Evolutionary conservation across 2,329 filamentous ascomycete species (phyloP).

Genomic region (Paraphaeosphaeria minitans): DNA sequence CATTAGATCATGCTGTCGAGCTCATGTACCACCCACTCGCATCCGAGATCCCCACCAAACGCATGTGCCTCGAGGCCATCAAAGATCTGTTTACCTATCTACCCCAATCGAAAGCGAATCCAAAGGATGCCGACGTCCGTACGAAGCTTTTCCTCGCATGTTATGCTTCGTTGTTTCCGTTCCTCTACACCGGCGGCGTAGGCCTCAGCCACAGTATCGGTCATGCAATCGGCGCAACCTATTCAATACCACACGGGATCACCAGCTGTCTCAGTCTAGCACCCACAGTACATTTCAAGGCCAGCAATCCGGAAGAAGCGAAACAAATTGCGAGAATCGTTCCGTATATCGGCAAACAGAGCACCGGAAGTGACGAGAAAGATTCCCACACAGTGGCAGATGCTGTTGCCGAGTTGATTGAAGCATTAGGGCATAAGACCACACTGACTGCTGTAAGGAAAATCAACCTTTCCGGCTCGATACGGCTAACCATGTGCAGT

Average conservation of each 20-base stretch:
- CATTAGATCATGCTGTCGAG: conserved; percentile 62
- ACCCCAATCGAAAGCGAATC: conserved; percentile 55
- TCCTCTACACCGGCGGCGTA: conserved; percentile 56
- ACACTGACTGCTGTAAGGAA: conserved; percentile 40
- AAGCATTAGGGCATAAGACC: conserved; percentile 49
- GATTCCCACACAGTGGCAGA: conserved; percentile 54
- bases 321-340: conserved; percentile 54
- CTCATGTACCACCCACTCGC: conserved; percentile 59
- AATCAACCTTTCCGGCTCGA: neutral
- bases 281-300: conserved; percentile 60
- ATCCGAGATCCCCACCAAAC: conserved; percentile 55
- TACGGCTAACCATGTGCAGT: conserved; percentile 31
- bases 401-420: conserved; percentile 53
- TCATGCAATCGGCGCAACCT: conserved; percentile 61
- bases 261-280: conserved; percentile 61
- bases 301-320: conserved; percentile 53
- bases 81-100: conserved; percentile 59
- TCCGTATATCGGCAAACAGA: conserved; percentile 51
- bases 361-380: conserved; percentile 50
- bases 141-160: conserved; percentile 60
- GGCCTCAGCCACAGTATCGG: conserved; percentile 57
- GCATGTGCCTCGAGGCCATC: conserved; percentile 55
- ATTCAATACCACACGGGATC: conserved; percentile 61
- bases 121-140: conserved; percentile 55
- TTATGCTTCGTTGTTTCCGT: conserved; percentile 55